A percentile compares a stretch with the other conserved stretches of the same genome.
phyloP scores from a whole-genome alignment of 345 rosid genomes.

The Lepidium africanum region DNA sequence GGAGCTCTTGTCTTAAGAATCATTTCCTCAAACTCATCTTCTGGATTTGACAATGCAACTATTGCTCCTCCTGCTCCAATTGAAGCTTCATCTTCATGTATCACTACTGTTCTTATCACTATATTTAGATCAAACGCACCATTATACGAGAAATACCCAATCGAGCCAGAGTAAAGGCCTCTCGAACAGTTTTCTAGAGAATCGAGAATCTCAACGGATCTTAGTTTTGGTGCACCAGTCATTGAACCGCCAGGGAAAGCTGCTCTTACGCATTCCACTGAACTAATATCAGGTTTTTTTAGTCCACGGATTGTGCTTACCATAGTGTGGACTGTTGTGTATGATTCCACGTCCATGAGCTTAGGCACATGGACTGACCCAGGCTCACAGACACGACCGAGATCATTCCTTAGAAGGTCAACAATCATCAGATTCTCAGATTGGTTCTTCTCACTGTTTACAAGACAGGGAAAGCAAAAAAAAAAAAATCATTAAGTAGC shows the following conservation, averaged over 20 bases:
- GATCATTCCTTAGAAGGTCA: constrained; percentile 90
- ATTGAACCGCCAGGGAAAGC: constrained; percentile 97
- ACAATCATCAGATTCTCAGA: constrained; percentile 98
- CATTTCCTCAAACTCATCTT: constrained; percentile 92
- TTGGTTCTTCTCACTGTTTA: constrained; percentile 91
- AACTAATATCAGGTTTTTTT: constrained; percentile 50
- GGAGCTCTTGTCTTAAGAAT: constrained; percentile 72
- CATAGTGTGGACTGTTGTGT: constrained; percentile 96
- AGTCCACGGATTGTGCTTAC: constrained; percentile 77
- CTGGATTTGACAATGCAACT: constrained; percentile 71
- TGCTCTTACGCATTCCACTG: constrained; percentile 68
- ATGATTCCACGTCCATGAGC: constrained; percentile 95
- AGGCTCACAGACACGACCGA: constrained; percentile 83
- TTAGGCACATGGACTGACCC: constrained; percentile 91
- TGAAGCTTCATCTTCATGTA: constrained; percentile 81
- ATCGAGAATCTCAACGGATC: constrained; percentile 86
- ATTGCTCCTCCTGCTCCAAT: constrained; percentile 95
- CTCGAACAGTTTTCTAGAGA: constrained; percentile 74
- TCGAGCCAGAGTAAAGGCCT: constrained; percentile 87
- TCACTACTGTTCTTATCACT: constrained; percentile 78
- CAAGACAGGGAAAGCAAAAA: not conserved
- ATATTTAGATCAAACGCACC: constrained; percentile 85
- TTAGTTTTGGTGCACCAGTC: constrained; percentile 96
- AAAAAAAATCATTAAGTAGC: not conserved
- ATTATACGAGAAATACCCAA: constrained; percentile 83